These are phyloP conservation scores for Stachybotrys chartarum DNA, from an alignment of 2,329 filamentous ascomycete species.

Conservation along the genomic window DNA sequence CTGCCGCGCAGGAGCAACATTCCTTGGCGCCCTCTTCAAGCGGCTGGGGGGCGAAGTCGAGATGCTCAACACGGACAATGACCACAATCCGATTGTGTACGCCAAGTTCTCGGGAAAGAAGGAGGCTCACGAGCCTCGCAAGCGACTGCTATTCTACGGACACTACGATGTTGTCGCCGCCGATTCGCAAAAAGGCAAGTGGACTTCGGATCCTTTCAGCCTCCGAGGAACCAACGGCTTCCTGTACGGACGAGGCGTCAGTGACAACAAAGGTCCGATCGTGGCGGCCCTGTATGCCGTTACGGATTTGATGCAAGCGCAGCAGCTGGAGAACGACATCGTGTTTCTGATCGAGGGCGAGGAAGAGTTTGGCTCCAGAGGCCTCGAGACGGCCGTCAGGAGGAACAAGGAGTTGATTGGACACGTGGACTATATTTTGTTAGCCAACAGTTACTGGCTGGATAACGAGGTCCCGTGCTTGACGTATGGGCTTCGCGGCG, in stretches of 20 bases:
- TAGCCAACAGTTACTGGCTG: conserved; percentile 98
- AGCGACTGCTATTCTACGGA: conserved; percentile 91
- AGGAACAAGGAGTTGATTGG: conserved; percentile 80
- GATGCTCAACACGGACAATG: conserved; percentile 75
- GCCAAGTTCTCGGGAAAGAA: conserved; percentile 79
- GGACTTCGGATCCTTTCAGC: conserved; percentile 84
- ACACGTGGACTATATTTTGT: conserved; percentile 83
- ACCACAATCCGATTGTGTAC: conserved; percentile 86
- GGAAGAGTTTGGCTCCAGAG: conserved; percentile 88
- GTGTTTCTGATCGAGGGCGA: conserved; percentile 95
- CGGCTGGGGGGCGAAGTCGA: conserved; percentile 84
- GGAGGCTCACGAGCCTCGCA: conserved; percentile 57
- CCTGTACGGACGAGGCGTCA: conserved; percentile 90
- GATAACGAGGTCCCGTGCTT: conserved; percentile 93
- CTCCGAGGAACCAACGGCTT: conserved; percentile 86
- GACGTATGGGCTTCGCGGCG: conserved; percentile 88
- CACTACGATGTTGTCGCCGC: conserved; percentile 97
- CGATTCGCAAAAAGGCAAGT: conserved; percentile 73
- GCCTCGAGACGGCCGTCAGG: conserved; percentile 77
- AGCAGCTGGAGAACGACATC: conserved; percentile 77
- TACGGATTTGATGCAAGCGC: conserved; percentile 79
- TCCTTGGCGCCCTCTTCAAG: conserved; percentile 83
- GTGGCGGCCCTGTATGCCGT: conserved; percentile 91
- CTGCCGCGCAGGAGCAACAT: conserved; percentile 87
- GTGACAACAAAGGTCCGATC: conserved; percentile 95